phyloP scores from a whole-genome alignment of 495 filamentous ascomycete genomes.

The Penicillium salamii region DNA sequence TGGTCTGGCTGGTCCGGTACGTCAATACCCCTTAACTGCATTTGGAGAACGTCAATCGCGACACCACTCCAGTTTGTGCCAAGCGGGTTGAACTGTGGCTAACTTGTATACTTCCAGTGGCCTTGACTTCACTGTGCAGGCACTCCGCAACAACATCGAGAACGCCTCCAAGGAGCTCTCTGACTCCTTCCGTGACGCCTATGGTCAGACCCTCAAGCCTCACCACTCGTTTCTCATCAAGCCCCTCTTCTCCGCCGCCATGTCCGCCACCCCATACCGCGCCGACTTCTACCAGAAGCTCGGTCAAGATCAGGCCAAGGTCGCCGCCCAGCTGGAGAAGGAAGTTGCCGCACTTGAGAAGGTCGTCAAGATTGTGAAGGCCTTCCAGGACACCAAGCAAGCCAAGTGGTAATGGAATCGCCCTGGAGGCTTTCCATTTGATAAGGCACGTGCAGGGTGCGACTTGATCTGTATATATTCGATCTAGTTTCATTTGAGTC shows the following conservation, averaged over 20 bases:
- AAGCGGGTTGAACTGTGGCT: slow-evolving; percentile 2
- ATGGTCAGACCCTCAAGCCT: slow-evolving; percentile 79
- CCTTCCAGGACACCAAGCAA: slow-evolving; percentile 64
- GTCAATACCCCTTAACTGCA: slow-evolving; percentile 19
- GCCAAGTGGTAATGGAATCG: slow-evolving; percentile 59
- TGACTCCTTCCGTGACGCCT: slow-evolving; percentile 81
- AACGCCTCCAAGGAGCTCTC: slow-evolving; percentile 70
- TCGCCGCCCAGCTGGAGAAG: slow-evolving; percentile 55
- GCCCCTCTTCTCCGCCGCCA: slow-evolving; percentile 85
- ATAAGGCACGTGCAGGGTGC: slow-evolving; percentile 9
- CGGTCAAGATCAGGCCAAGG: slow-evolving; percentile 58
- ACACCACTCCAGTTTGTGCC: not conserved
- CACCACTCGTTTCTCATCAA: slow-evolving; percentile 86
- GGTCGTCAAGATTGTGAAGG: slow-evolving; percentile 71
- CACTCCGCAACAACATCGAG: slow-evolving; percentile 72
- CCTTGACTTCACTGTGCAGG: slow-evolving; percentile 85
- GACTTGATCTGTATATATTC: slow-evolving; percentile 34
- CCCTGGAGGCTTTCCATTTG: slow-evolving; percentile 4
- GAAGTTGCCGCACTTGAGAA: slow-evolving; percentile 77
- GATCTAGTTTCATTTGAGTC: slow-evolving; percentile 17
- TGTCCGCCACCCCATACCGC: slow-evolving; percentile 88
- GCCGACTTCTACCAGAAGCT: slow-evolving; percentile 88
- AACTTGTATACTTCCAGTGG: slow-evolving; percentile 39
- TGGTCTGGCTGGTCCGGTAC: slow-evolving; percentile 89
- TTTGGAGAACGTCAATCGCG: not conserved